phyloP scores from a whole-genome alignment of 768 basidiomycete species.

The Ramaria rubella region DNA sequence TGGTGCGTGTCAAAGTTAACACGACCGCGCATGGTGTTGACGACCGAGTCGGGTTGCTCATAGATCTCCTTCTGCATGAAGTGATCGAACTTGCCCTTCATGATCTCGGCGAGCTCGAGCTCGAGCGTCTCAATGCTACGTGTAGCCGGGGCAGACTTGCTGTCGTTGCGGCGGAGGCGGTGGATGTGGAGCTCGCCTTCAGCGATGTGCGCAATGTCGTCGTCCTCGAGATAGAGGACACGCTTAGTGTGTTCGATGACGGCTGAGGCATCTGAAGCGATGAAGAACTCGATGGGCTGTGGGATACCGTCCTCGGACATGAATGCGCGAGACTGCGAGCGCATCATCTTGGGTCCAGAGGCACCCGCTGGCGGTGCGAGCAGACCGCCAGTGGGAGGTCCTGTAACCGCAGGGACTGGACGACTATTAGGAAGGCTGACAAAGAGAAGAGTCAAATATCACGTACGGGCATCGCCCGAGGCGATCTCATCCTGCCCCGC shows the following conservation, averaged over 20 bases:
- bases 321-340: conserved; percentile 95
- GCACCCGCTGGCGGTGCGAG: conserved; percentile 60
- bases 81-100: conserved; percentile 99
- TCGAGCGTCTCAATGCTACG: conserved; percentile 97
- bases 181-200: conserved; percentile 99
- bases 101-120: conserved; percentile 98
- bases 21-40: conserved; percentile 99
- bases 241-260: conserved; percentile 99
- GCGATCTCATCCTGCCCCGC: conserved; percentile 62
- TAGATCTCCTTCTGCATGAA: conserved; percentile 99
- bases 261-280: conserved; percentile 94
- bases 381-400: conserved; percentile 46
- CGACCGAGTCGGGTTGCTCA: conserved; percentile 97
- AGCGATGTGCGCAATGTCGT: conserved; percentile 96
- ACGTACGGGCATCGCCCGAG: conserved; percentile 37
- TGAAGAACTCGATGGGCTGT: conserved; percentile 98
- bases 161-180: conserved; percentile 84
- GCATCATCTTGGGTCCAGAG: conserved; percentile 66
- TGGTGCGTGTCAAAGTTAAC: conserved; percentile 93
- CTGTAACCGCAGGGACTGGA: conserved; percentile 34
- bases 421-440: background rate
- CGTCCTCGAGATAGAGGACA: conserved; percentile 96
- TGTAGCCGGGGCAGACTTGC: conserved; percentile 53
- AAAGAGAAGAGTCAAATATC: background rate
- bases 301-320: conserved; percentile 98